Conservation (phyloP, 179 eudicot species). For the Carnegiea gigantea region DNA sequence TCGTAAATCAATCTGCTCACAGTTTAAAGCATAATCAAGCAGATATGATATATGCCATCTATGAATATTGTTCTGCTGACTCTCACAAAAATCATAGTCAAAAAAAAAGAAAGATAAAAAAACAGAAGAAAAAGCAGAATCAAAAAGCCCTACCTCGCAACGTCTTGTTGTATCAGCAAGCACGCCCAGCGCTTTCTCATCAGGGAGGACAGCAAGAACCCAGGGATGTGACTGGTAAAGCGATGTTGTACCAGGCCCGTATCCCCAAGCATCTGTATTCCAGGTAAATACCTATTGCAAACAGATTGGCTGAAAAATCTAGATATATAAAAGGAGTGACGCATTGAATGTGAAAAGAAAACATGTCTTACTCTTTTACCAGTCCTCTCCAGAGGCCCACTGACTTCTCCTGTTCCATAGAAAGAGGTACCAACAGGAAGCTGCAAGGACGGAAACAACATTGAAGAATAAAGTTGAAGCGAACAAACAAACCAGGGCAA, state of each 20-base stretch:
- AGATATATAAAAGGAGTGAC: constrained; percentile 6
- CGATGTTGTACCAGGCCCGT: constrained; percentile 84
- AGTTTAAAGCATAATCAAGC: constrained; percentile 12
- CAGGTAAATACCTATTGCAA: constrained; percentile 71
- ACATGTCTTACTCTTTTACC: constrained; percentile 72
- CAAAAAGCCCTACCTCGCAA: constrained; percentile 62
- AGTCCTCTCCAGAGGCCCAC: constrained; percentile 93
- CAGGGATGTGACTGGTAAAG: constrained; percentile 97
- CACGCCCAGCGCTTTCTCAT: constrained; percentile 83
- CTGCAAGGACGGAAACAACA: constrained; percentile 29
- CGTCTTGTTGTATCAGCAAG: constrained; percentile 95
- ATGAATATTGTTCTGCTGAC: not conserved
- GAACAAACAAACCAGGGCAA: not conserved
- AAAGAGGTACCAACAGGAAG: constrained; percentile 85
- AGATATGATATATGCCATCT: not conserved
- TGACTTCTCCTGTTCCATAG: constrained; percentile 99
- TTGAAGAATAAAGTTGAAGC: not conserved
- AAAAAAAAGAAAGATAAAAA: not conserved
- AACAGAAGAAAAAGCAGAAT: not conserved
- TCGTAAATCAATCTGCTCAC: constrained; percentile 81
- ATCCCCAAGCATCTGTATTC: constrained; percentile 96
- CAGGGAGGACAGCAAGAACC: constrained; percentile 85
- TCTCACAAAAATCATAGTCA: not conserved
- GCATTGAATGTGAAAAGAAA: not conserved
- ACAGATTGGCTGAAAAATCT: constrained; percentile 16